Evolutionary conservation across 1,139 yeast species (phyloP).

Genomic region (Yamadazyma dendronema): DNA sequence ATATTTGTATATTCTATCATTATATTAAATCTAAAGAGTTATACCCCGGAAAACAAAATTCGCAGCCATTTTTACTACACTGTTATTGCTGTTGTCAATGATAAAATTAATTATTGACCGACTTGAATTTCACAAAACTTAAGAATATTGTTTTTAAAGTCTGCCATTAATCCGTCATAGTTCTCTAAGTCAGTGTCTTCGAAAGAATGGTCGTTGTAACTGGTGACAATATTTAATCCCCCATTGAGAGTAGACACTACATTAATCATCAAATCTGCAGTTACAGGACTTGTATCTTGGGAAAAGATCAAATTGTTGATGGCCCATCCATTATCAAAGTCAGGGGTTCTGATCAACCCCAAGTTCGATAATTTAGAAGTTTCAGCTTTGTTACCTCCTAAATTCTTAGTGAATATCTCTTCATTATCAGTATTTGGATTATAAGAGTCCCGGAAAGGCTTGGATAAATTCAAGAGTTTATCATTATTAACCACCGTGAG

Average conservation of each 20-base stretch:
- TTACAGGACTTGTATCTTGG: conserved; percentile 37
- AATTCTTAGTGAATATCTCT: conserved; percentile 20
- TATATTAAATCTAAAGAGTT: too few relatives aligned
- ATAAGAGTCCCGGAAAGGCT: conserved; percentile 20
- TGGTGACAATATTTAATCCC: conserved; percentile 37
- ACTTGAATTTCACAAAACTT: conserved; percentile 4
- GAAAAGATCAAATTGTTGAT: conserved; percentile 34
- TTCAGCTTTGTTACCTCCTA: conserved; percentile 33
- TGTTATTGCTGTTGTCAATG: too few relatives aligned
- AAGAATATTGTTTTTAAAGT: conserved; percentile 22
- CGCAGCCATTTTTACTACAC: not conserved
- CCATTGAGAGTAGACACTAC: conserved; percentile 32
- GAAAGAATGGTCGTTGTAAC: conserved; percentile 27
- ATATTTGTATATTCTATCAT: too few relatives aligned
- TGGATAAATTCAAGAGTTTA: conserved; percentile 24
- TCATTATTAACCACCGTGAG: conserved; percentile 20
- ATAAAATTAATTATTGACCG: too few relatives aligned
- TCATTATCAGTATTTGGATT: conserved; percentile 20
- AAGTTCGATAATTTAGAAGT: conserved; percentile 39
- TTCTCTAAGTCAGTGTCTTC: conserved; percentile 22
- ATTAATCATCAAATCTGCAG: conserved; percentile 36
- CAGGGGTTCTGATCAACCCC: conserved; percentile 29
- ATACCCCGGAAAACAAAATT: not conserved
- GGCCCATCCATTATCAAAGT: conserved; percentile 19
- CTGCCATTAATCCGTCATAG: conserved; percentile 23